Base-by-base conservation (phyloP, 2,329 filamentous ascomycete genomes). In the Talaromyces islandicus region DNA sequence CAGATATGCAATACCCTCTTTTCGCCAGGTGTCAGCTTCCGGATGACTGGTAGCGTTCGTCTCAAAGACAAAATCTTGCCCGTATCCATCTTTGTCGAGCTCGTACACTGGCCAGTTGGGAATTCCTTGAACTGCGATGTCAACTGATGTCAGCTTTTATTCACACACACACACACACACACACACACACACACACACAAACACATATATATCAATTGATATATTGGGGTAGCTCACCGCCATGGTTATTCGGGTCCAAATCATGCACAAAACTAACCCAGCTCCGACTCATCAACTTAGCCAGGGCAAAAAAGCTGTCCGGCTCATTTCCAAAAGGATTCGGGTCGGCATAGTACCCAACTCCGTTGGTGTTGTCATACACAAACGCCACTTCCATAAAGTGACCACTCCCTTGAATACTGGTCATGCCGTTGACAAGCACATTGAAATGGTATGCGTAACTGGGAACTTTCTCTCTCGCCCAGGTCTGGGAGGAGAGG, bases 201-300 rank as follows among this genome's bases (percentile, higher is more conserved):
- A n/a, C n/a, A n/a, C 6, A 17, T 17, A 35, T 35, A 17, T 17
- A 35, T 35, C 12, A 35, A 35, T 7, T 32, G 30, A 35, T 35
- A 32, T 32, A 4, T 14, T 14, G 14, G 14, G 12, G 14, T n/a
- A 6, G 14, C 35, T n/a, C 35, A 38, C 35, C 35, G n/a, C 35
- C 58, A 57, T 57, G 52, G 30, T 24, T 60, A 38, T 60, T 60
- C 7, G 58, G 58, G 46, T 60, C 58, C 54, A 60, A 11, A 46
- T 60, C 54, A 48, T 60, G 54, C n/a, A 54, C 58, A 32, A 60
- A 60, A 50, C 58, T 60, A 6, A 60, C 41, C 58, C 58, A 60
- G 14, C 54, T 54, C 11, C 54, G 41, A 14, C 54, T 52, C 58
- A 60, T 60, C 29, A 60, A 56, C 24, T 48, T 48, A 25, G 58